Evolutionary conservation across 371 early-diverging fungal species (phyloP), one percentile per base, ranked within the genome.

Genomic region (Batrachochytrium dendrobatidis): DNA sequence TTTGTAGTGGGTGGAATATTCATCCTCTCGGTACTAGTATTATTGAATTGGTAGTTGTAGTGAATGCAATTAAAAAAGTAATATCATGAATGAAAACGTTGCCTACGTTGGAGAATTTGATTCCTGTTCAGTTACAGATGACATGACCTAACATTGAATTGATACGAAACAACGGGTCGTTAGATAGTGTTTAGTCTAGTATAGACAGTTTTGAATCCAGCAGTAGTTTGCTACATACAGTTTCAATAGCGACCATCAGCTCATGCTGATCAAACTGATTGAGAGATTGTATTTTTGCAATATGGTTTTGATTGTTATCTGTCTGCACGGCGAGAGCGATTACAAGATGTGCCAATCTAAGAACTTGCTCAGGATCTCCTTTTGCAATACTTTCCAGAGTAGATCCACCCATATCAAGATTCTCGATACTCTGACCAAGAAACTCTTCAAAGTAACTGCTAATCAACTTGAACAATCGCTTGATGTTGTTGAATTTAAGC

Each of bases 241-340:
- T 59, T 68, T 94, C 92, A 58, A 96, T 91, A 7, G 83, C 76
- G 7, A 86, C 64, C 97, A 95, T 96, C 55, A 96, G 68, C 18
- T 80, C 77, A 63, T 86, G 85, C 74, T 95, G 95, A 28, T 78
- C 77, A 12, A 66, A 65, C 45, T 78, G 80, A 22, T 75, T 76
- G 28, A 96, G 68, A 30, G 71, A 58, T 74, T 88, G 90, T 64
- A 95, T 94, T 64, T 82, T 85, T 54, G 74, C 77, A 58, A 96
- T 90, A 63, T 88, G 89, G 20, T 68, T 68, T 56, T 84, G 82
- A 66, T 90, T 91, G 51, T 84, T 72, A 39, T 83, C 81, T 65
- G 88, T 86, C 60, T 85, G 86, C 3, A 95, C 94, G 6, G 94
- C 89, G 46, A 91, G 73, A 1, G 84, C 86, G 30, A 95, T 66